These are phyloP conservation scores for Lunularia cruciata DNA, from an alignment of 225 moss, liverwort and hornwort species.

Conservation along the genomic window DNA sequence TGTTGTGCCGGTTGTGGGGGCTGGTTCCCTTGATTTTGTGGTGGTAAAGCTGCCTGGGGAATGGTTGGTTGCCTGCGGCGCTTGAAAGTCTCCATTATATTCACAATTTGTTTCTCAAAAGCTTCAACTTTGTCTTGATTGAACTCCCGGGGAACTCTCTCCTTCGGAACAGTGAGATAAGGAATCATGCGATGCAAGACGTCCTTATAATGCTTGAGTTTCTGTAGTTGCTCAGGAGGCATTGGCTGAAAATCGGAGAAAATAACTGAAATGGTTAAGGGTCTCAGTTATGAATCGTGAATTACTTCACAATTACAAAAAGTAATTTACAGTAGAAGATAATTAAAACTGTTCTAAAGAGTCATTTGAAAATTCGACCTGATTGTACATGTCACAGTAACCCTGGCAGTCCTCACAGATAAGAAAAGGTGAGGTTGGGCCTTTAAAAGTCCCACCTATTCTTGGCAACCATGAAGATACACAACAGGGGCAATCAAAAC, in stretches of 20 bases:
- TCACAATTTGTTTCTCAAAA: constrained; percentile 86
- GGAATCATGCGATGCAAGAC: constrained; percentile 94
- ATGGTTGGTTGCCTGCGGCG: constrained; percentile 59
- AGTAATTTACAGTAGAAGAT: too few relatives aligned
- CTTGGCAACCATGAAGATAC: too few relatives aligned
- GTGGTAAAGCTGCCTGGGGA: constrained; percentile 40
- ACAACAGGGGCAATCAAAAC: neutral
- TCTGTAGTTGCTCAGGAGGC: constrained; percentile 95
- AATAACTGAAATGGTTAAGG: too few relatives aligned
- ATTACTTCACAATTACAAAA: too few relatives aligned
- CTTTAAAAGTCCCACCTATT: too few relatives aligned
- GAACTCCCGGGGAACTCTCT: constrained; percentile 78
- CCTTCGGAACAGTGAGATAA: constrained; percentile 69
- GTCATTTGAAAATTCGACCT: too few relatives aligned
- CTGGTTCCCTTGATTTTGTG: constrained; percentile 62
- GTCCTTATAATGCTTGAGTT: constrained; percentile 92
- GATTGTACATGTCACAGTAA: too few relatives aligned
- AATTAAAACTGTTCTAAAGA: too few relatives aligned
- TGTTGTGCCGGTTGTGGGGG: constrained; percentile 48
- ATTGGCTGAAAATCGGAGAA: constrained; percentile 53
- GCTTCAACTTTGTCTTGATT: constrained; percentile 86
- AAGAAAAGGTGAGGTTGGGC: too few relatives aligned
- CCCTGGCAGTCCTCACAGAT: too few relatives aligned
- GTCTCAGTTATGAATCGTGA: too few relatives aligned
- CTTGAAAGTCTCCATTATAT: constrained; percentile 96